Conservation (phyloP, 1,284 basidiomycete genomes). For the Apiotrichum mycotoxinovorans region DNA sequence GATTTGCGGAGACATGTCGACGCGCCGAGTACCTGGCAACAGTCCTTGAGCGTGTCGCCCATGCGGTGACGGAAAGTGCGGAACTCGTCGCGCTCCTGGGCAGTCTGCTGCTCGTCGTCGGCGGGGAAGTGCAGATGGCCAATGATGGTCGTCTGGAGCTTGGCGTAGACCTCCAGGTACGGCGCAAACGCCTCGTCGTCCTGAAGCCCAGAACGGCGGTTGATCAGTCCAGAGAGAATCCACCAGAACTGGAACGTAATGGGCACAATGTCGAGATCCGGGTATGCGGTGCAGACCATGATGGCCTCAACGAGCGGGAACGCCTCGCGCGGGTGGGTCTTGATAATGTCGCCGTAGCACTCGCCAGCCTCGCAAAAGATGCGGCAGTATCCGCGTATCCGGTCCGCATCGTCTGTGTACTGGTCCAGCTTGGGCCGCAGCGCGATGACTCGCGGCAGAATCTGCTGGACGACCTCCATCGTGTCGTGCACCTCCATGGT, state of each 20-base stretch:
- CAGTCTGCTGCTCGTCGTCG: conserved; percentile 67
- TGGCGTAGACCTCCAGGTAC: conserved; percentile 75
- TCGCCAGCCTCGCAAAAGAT: conserved; percentile 96
- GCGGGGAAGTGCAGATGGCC: conserved; percentile 87
- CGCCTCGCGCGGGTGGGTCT: conserved; percentile 84
- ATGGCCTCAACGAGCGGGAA: conserved; percentile 93
- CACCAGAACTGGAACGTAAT: conserved; percentile 99
- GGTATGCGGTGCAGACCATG: conserved; percentile 86
- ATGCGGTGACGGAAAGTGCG: conserved; percentile 94
- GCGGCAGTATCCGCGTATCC: conserved; percentile 83
- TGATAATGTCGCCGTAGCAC: conserved; percentile 83
- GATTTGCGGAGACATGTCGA: conserved; percentile 77
- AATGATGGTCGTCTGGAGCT: conserved; percentile 83
- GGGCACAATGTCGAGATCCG: conserved; percentile 91
- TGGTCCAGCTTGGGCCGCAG: conserved; percentile 62
- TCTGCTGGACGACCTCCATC: conserved; percentile 78
- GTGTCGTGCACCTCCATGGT: conserved; percentile 97
- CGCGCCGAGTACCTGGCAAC: conserved; percentile 88
- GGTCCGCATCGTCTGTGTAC: conserved; percentile 72
- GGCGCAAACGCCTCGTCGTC: conserved; percentile 31
- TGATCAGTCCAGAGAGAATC: conserved; percentile 76
- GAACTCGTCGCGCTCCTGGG: conserved; percentile 91
- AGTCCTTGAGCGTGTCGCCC: conserved; percentile 99
- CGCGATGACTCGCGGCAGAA: conserved; percentile 76
- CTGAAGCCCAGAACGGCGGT: conserved; percentile 41